Conservation (phyloP, 2,329 filamentous ascomycete species). For the Magnaporthiopsis incrustans region DNA sequence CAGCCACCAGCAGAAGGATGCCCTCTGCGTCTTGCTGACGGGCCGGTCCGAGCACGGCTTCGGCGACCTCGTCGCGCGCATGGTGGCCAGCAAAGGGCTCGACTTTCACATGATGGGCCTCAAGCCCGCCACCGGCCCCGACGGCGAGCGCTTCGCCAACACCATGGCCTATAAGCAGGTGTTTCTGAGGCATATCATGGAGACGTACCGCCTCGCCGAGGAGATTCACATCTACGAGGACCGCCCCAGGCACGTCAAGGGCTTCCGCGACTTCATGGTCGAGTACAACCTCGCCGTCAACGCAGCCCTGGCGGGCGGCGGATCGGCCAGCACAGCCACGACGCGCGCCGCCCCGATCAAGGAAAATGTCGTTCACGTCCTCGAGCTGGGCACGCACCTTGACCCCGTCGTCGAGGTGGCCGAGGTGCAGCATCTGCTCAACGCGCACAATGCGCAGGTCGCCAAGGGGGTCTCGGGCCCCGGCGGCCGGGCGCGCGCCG, state of each 20-base stretch:
- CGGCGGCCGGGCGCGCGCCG: slow-evolving; percentile 20
- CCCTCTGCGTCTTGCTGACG: slow-evolving; percentile 78
- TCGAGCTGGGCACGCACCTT: slow-evolving; percentile 64
- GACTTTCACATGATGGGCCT: slow-evolving; percentile 83
- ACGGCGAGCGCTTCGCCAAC: slow-evolving; percentile 66
- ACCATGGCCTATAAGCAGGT: slow-evolving; percentile 92
- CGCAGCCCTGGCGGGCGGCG: neutral
- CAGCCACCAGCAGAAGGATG: slow-evolving; percentile 76
- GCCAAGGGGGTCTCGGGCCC: slow-evolving; percentile 14
- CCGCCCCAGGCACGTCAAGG: slow-evolving; percentile 60
- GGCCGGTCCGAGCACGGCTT: slow-evolving; percentile 75
- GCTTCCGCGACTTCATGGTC: slow-evolving; percentile 77
- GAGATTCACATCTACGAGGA: slow-evolving; percentile 74
- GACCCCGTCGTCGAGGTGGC: slow-evolving; percentile 73
- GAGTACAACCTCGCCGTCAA: slow-evolving; percentile 55
- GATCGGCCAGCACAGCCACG: slow-evolving; percentile 14
- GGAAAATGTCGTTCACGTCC: slow-evolving; percentile 80
- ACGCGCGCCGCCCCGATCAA: slow-evolving; percentile 56
- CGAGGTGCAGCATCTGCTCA: slow-evolving; percentile 83
- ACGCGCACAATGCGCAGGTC: slow-evolving; percentile 67
- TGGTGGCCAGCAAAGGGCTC: slow-evolving; percentile 67
- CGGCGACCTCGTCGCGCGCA: slow-evolving; percentile 70
- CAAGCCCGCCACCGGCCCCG: slow-evolving; percentile 77
- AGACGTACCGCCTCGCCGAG: slow-evolving; percentile 76
- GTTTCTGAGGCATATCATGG: slow-evolving; percentile 71